phyloP scores from a whole-genome alignment of 257 asterid species.

The Schizonepeta tenuifolia region DNA sequence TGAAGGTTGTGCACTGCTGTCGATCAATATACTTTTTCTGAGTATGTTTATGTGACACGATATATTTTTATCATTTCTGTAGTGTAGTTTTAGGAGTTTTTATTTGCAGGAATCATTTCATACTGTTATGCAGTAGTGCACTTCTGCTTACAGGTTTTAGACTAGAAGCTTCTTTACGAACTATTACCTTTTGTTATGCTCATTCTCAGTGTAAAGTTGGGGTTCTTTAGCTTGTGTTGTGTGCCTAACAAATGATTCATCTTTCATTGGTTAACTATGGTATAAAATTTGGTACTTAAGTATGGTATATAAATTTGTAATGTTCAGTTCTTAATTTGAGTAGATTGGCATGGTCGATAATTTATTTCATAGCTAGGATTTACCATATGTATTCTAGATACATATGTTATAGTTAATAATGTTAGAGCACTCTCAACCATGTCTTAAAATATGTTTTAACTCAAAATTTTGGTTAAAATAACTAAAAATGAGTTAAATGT shows the following conservation, averaged over 20 bases:
- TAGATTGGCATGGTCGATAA: too few species aligned
- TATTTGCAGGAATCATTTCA: not conserved
- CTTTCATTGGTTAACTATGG: too few species aligned
- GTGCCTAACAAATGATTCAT: not conserved
- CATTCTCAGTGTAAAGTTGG: not conserved
- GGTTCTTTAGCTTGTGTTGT: not conserved
- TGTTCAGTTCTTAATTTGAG: too few species aligned
- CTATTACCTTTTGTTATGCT: not conserved
- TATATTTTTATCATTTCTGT: not conserved
- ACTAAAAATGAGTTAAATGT: too few species aligned
- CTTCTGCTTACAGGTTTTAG: conserved; percentile 11
- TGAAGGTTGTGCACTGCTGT: conserved; percentile 19
- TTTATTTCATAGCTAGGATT: too few species aligned
- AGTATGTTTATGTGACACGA: not conserved
- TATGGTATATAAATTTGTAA: too few species aligned
- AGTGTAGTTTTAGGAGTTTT: conserved; percentile 19
- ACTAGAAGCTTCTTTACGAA: not conserved
- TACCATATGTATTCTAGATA: too few species aligned
- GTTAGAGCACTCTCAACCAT: too few species aligned
- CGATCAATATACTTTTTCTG: not conserved
- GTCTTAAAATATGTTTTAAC: too few species aligned
- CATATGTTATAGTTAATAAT: too few species aligned
- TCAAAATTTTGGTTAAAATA: too few species aligned
- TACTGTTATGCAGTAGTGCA: not conserved
- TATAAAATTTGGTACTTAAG: too few species aligned